Evolutionary conservation across 2,329 filamentous ascomycete species (phyloP).

Genomic region (Fusarium torulosum): DNA sequence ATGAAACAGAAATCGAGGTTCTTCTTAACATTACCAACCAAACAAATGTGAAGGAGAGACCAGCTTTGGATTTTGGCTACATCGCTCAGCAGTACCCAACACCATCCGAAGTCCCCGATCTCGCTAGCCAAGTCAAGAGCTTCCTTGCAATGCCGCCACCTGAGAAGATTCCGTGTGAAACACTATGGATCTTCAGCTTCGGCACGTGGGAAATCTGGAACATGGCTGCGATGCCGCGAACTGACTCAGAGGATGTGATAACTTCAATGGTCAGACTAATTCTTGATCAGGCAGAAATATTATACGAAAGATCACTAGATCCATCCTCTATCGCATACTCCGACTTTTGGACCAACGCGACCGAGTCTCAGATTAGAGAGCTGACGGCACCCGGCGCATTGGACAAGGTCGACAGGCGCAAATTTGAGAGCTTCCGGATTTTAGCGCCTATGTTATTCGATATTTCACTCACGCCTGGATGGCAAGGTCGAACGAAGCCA

Average conservation of each 20-base stretch:
- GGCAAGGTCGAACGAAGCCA: slow-evolving; percentile 59
- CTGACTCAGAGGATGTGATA: slow-evolving; percentile 54
- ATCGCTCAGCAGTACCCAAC: slow-evolving; percentile 59
- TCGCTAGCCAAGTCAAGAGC: slow-evolving; percentile 58
- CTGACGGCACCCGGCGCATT: slow-evolving; percentile 45
- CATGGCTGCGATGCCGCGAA: slow-evolving; percentile 60
- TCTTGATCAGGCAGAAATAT: slow-evolving; percentile 60
- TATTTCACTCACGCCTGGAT: slow-evolving; percentile 66
- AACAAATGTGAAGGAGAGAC: slow-evolving; percentile 50
- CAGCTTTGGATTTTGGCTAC: slow-evolving; percentile 60
- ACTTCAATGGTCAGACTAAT: slow-evolving; percentile 55
- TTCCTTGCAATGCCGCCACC: slow-evolving; percentile 60
- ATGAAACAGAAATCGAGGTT: slow-evolving; percentile 58
- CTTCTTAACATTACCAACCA: slow-evolving; percentile 52
- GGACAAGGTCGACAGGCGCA: slow-evolving; percentile 46
- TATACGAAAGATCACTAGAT: slow-evolving; percentile 60
- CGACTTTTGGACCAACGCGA: slow-evolving; percentile 54
- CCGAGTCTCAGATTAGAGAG: slow-evolving; percentile 44
- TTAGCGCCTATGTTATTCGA: slow-evolving; percentile 66
- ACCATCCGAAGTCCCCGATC: slow-evolving; percentile 55
- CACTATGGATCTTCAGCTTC: slow-evolving; percentile 65
- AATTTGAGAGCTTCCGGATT: slow-evolving; percentile 61
- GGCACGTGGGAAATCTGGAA: slow-evolving; percentile 69
- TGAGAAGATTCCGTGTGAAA: slow-evolving; percentile 56
- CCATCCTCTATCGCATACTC: slow-evolving; percentile 61